Evolutionary conservation across 2,329 filamentous ascomycete species (phyloP).

Genomic region (Malbranchea cinnamomea): DNA sequence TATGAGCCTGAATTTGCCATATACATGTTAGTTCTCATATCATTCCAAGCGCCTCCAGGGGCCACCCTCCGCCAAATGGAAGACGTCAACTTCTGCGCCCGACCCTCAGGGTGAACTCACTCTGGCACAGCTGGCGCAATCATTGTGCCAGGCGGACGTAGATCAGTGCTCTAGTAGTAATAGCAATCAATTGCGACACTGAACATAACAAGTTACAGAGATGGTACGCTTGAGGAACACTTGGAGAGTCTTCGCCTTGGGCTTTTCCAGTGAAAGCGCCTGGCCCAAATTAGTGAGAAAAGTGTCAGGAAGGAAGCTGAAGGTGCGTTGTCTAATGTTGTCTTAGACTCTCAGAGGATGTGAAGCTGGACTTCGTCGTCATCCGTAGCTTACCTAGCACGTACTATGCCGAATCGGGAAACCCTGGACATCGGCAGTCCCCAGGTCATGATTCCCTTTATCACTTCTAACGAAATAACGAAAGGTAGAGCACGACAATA

Average conservation of each 20-base stretch:
- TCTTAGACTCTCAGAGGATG: not conserved
- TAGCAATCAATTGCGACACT: too few species aligned
- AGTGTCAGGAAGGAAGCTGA: not conserved
- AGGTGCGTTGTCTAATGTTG: too few species aligned
- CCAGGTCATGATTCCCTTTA: too few species aligned
- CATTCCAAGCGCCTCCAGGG: not conserved
- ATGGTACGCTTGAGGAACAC: too few species aligned
- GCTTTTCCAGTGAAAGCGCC: too few species aligned
- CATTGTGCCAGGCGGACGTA: slow-evolving; percentile 45
- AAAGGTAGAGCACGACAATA: too few species aligned
- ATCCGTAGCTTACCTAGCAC: too few species aligned
- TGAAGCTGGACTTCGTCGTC: not conserved
- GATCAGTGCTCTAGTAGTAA: too few species aligned
- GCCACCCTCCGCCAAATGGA: not conserved
- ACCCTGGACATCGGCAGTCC: not conserved
- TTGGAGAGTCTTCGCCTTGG: too few species aligned
- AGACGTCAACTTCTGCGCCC: not conserved
- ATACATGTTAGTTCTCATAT: slow-evolving; percentile 2
- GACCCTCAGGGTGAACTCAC: slow-evolving; percentile 32
- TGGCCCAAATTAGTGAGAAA: not conserved
- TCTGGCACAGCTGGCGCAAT: slow-evolving; percentile 62
- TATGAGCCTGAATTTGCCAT: slow-evolving; percentile 62
- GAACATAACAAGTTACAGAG: too few species aligned
- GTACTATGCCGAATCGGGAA: slow-evolving; percentile 5
- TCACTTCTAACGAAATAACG: too few species aligned